Percentiles rank a stretch among this genome's conserved stretches.
Conservation (phyloP, 2,329 filamentous ascomycete species). For the Xylaria sp. region DNA sequence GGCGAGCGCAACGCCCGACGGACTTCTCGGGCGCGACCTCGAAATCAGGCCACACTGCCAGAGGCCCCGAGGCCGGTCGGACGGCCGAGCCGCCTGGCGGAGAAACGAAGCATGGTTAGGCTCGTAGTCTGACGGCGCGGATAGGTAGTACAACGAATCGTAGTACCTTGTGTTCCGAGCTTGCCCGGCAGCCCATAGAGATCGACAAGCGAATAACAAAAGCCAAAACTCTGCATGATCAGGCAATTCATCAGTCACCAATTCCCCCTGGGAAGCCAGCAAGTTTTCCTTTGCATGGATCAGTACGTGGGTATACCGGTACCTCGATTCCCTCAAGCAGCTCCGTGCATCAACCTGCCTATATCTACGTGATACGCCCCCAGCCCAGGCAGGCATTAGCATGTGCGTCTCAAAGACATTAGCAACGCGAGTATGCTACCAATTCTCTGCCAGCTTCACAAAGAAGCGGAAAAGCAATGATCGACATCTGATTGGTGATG, state of each 20-base stretch:
- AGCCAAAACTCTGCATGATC: constrained; percentile 3
- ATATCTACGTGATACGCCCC: background rate
- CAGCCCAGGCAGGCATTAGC: background rate
- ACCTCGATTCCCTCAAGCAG: constrained; percentile 9
- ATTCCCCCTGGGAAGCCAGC: background rate
- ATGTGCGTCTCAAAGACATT: background rate
- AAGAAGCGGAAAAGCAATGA: constrained; percentile 7
- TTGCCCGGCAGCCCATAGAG: background rate
- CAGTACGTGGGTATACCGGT: background rate
- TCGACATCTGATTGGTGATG: background rate
- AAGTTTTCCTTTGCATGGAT: background rate
- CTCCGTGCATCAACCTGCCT: constrained; percentile 8
- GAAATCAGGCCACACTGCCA: constrained; percentile 6
- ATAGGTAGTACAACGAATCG: background rate
- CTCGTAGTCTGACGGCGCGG: constrained; percentile 1
- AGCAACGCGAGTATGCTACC: background rate
- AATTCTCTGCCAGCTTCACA: background rate
- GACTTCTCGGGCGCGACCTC: constrained; percentile 5
- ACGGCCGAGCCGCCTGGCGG: constrained; percentile 6
- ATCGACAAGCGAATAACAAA: constrained; percentile 2
- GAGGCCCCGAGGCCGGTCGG: constrained; percentile 11
- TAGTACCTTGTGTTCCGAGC: background rate
- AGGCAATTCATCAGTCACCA: background rate
- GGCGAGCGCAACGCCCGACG: background rate
- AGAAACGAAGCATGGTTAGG: background rate